phyloP scores from a whole-genome alignment of 2,329 filamentous ascomycete genomes.

The Pseudopyrenochaeta lycopersici region DNA sequence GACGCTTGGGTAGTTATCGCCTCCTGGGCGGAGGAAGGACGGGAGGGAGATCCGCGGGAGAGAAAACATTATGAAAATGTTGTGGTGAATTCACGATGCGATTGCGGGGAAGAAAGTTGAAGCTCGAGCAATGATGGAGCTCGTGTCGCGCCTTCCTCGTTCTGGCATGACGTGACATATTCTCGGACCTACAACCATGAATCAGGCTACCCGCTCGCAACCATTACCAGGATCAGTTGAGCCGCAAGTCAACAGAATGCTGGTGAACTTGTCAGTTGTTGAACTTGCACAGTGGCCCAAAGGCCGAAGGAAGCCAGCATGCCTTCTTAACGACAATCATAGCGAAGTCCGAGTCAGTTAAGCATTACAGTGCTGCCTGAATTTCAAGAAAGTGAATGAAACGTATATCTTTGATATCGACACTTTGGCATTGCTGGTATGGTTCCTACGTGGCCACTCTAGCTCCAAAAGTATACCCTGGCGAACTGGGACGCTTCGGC shows the following conservation, averaged over 20 bases:
- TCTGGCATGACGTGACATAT: conserved; percentile 33
- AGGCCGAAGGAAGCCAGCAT: neutral
- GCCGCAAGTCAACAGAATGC: neutral
- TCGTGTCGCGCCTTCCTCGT: conserved; percentile 24
- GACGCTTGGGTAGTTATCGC: conserved; percentile 42
- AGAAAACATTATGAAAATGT: conserved; percentile 31
- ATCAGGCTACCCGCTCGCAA: conserved; percentile 16
- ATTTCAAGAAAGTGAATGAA: neutral
- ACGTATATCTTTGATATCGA: neutral
- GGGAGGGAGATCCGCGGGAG: conserved; percentile 30
- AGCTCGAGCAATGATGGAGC: conserved; percentile 14
- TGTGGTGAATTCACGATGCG: conserved; percentile 11
- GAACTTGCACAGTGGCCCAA: neutral
- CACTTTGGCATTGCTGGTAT: neutral
- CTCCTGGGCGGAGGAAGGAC: conserved; percentile 25
- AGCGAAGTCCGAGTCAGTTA: neutral
- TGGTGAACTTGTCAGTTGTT: neutral
- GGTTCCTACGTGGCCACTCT: conserved; percentile 11
- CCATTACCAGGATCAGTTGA: conserved; percentile 10
- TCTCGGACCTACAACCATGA: neutral
- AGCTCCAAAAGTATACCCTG: neutral
- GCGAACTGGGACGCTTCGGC: conserved; percentile 7
- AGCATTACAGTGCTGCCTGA: neutral
- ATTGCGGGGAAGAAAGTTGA: conserved; percentile 27
- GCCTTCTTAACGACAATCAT: neutral